phyloP scores from a whole-genome alignment of 441 rosid genomes.

The Syzygium malaccense region DNA sequence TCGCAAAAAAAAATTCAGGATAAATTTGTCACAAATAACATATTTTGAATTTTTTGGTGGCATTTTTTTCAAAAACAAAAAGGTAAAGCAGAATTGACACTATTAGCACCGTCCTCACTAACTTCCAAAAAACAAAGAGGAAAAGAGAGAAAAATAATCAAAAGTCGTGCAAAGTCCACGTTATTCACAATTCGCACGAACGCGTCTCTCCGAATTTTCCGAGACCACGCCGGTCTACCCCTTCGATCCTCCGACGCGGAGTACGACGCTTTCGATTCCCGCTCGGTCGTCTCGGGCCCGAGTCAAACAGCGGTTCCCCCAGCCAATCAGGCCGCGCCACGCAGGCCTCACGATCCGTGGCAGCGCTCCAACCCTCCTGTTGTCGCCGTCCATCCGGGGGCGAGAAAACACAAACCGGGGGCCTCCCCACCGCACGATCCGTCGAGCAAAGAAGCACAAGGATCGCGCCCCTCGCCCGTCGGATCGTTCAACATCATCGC shows the following conservation, averaged over 20 bases:
- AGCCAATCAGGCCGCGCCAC: slow-evolving; percentile 20
- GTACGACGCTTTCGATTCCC: not conserved
- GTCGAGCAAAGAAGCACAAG: slow-evolving; percentile 46
- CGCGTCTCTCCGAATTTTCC: not conserved
- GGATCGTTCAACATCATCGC: slow-evolving; percentile 2
- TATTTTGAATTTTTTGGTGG: too few relatives aligned
- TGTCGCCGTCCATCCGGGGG: slow-evolving; percentile 14
- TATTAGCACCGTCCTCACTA: not conserved
- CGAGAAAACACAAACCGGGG: slow-evolving; percentile 46
- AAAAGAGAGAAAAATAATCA: not conserved
- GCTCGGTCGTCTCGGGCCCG: not conserved
- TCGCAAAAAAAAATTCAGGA: too few relatives aligned
- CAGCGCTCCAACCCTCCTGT: slow-evolving; percentile 6
- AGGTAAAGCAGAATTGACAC: not conserved
- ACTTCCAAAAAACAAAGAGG: not conserved
- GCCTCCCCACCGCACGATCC: slow-evolving; percentile 30
- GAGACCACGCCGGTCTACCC: not conserved
- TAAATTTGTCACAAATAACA: too few relatives aligned
- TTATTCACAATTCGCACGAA: not conserved
- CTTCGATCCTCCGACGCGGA: not conserved
- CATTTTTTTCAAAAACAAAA: not conserved
- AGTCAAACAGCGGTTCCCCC: not conserved
- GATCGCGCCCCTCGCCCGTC: slow-evolving; percentile 34
- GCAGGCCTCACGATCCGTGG: slow-evolving; percentile 32
- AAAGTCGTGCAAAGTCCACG: not conserved